These are phyloP conservation scores for Asterophora parasitica DNA, from an alignment of 768 basidiomycete species.

Conservation along the genomic window DNA sequence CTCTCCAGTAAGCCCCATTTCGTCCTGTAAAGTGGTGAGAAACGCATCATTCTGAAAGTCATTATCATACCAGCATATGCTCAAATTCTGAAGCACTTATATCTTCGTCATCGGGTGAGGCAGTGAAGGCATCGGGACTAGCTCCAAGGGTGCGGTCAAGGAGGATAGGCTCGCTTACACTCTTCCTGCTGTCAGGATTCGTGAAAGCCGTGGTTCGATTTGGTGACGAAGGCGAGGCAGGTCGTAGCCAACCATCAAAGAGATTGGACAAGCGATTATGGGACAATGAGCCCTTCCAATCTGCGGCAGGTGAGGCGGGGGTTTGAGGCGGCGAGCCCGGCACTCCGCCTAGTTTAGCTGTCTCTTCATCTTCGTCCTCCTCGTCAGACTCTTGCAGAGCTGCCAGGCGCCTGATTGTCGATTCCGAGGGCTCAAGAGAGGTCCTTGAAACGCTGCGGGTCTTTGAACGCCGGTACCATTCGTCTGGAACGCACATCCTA, in stretches of 20 bases:
- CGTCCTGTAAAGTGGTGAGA: slow-evolving; percentile 44
- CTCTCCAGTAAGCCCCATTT: slow-evolving; percentile 68
- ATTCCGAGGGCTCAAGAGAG: slow-evolving; percentile 46
- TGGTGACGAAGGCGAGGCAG: slow-evolving; percentile 35
- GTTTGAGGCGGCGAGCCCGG: slow-evolving; percentile 10
- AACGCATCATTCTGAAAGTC: not conserved
- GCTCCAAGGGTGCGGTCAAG: slow-evolving; percentile 42
- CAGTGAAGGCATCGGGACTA: slow-evolving; percentile 19
- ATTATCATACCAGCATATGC: slow-evolving; percentile 53
- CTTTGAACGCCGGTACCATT: slow-evolving; percentile 73
- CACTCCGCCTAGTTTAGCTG: slow-evolving; percentile 46
- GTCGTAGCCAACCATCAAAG: slow-evolving; percentile 61
- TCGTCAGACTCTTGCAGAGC: slow-evolving; percentile 46
- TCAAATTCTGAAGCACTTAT: slow-evolving; percentile 54
- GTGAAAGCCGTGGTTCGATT: slow-evolving; percentile 28
- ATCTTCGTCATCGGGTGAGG: slow-evolving; percentile 23
- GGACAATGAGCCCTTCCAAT: slow-evolving; percentile 51
- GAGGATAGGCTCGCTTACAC: slow-evolving; percentile 68
- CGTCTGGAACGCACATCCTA: slow-evolving; percentile 69
- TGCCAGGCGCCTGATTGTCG: slow-evolving; percentile 43
- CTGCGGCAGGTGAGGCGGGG: slow-evolving; percentile 27
- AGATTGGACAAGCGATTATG: slow-evolving; percentile 61
- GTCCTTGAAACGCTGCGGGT: slow-evolving; percentile 44
- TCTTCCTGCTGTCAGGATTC: slow-evolving; percentile 43
- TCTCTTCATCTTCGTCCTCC: slow-evolving; percentile 48